Evolutionary conservation across 805 yeast genomes (phyloP).

Genomic region (Isabelozyma heimii): DNA sequence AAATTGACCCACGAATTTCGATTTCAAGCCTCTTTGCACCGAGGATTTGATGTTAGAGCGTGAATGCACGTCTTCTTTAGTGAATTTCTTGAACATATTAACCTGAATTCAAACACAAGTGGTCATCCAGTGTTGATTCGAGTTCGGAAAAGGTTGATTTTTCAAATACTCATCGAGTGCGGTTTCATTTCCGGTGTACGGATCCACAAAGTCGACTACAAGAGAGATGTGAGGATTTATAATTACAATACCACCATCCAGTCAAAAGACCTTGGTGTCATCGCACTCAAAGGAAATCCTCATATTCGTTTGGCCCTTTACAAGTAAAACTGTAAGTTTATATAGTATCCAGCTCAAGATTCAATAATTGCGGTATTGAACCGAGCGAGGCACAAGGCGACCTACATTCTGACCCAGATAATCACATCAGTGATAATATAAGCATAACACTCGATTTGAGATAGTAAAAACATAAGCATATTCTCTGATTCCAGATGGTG

Average conservation of each 20-base stretch:
- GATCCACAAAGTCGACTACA: not conserved
- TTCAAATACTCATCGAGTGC: not conserved
- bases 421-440: not conserved
- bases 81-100: conserved; percentile 59
- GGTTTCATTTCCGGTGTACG: not conserved
- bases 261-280: conserved; percentile 32
- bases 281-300: conserved; percentile 47
- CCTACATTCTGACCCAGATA: not conserved
- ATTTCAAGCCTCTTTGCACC: conserved; percentile 83
- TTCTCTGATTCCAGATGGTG: conserved; percentile 4
- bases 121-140: not conserved
- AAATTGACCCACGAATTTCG: conserved; percentile 70
- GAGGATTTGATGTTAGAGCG: conserved; percentile 91
- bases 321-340: conserved; percentile 6
- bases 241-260: conserved; percentile 47
- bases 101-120: no score
- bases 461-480: not conserved
- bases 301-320: conserved; percentile 38
- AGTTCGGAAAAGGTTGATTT: not conserved
- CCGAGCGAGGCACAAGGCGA: conserved; percentile 52
- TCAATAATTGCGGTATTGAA: conserved; percentile 18
- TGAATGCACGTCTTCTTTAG: conserved; percentile 84
- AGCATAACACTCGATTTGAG: not conserved
- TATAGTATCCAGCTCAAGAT: conserved; percentile 47
- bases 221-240: conserved; percentile 35